These are phyloP conservation scores for Rhodotorula glutinis DNA, from an alignment of 1,284 basidiomycete genomes.

Conservation along the genomic window DNA sequence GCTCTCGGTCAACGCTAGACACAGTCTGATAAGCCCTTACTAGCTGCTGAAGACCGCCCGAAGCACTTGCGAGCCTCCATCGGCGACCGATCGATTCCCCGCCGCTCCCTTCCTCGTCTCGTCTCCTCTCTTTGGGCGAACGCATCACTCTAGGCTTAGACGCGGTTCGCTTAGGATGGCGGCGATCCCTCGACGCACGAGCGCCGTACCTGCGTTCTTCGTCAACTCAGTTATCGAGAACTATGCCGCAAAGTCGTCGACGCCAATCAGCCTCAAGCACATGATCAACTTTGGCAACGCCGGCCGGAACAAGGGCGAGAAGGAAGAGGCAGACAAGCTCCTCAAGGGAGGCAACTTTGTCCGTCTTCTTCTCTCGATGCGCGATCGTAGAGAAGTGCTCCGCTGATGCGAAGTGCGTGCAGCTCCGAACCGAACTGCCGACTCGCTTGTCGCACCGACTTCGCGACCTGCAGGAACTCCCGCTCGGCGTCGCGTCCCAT, in stretches of 20 bases:
- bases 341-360: slow-evolving; percentile 44
- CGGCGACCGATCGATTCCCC: no score
- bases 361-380: slow-evolving; percentile 1
- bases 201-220: slow-evolving; percentile 32
- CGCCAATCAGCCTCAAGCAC: slow-evolving; percentile 43
- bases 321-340: slow-evolving; percentile 41
- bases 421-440: slow-evolving; percentile 74
- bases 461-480: slow-evolving; percentile 76
- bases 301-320: slow-evolving; percentile 30
- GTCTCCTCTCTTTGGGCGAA: no score
- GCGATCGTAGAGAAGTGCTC: no score
- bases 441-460: slow-evolving; percentile 83
- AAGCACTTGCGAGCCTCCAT: no score
- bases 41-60: no score
- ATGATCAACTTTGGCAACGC: slow-evolving; percentile 42
- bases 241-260: slow-evolving; percentile 28
- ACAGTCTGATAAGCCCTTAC: no score
- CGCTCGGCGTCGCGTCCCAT: slow-evolving; percentile 83
- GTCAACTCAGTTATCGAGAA: slow-evolving; percentile 29
- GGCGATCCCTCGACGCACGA: slow-evolving; percentile 9
- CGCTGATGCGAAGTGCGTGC: not conserved
- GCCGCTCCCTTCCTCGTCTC: no score
- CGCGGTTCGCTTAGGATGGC: not conserved
- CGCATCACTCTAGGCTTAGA: no score
- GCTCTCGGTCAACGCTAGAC: no score